Evolutionary conservation across 1,284 basidiomycete species (phyloP).

Genomic region (Pyrrhoderma lamaoense): DNA sequence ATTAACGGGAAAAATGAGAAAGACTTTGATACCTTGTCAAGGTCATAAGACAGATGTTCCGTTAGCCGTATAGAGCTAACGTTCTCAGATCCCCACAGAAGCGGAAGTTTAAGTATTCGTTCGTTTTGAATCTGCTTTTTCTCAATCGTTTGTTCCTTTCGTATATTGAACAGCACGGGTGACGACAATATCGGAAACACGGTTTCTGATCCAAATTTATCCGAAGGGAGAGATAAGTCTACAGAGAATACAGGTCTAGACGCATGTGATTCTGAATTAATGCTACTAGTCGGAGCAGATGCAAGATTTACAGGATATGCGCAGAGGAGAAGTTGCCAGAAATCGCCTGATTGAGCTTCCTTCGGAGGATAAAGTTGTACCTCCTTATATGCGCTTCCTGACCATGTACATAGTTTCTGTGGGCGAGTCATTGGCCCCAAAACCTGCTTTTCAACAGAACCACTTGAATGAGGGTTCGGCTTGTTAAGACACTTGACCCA

Average conservation of each 20-base stretch:
- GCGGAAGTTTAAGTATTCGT: slow-evolving; percentile 40
- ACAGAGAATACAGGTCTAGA: too few relatives aligned
- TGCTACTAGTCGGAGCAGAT: too few relatives aligned
- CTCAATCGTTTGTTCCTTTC: slow-evolving; percentile 20
- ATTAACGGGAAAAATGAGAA: background rate
- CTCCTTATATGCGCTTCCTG: slow-evolving; percentile 64
- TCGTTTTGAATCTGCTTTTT: slow-evolving; percentile 68
- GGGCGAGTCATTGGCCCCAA: slow-evolving; percentile 24
- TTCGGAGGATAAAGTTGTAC: slow-evolving; percentile 58
- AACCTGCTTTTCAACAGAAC: background rate
- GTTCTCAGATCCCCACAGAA: background rate
- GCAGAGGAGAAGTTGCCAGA: slow-evolving; percentile 59
- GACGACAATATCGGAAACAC: slow-evolving; percentile 60
- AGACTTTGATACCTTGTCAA: slow-evolving; percentile 67
- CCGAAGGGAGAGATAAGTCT: slow-evolving; percentile 3
- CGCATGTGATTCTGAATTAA: too few relatives aligned
- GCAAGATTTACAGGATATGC: slow-evolving; percentile 21
- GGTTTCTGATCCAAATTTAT: slow-evolving; percentile 18
- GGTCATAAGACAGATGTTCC: slow-evolving; percentile 81
- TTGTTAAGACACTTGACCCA: slow-evolving; percentile 25
- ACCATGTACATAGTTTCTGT: slow-evolving; percentile 67
- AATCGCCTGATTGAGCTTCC: slow-evolving; percentile 41
- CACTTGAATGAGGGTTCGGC: background rate
- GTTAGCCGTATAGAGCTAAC: slow-evolving; percentile 39
- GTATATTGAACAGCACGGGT: slow-evolving; percentile 46